Conservation (phyloP, 2,329 filamentous ascomycete species). For the Sarocladium kiliense region DNA sequence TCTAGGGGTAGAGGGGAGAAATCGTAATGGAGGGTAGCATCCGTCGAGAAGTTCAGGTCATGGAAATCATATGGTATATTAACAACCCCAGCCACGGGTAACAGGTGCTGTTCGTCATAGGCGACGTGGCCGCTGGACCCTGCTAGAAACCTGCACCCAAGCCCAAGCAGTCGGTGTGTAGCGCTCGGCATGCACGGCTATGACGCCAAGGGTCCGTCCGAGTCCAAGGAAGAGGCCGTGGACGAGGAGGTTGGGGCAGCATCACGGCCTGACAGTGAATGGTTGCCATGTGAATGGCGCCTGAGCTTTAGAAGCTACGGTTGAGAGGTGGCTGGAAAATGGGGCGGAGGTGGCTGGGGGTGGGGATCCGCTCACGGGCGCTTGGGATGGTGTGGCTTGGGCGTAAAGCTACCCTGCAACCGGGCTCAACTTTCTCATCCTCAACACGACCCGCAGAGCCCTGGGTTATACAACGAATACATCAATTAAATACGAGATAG, state of each 20-base stretch:
- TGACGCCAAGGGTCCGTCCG: conserved; percentile 3
- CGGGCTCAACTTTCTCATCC: no score
- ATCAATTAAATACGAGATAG: no score
- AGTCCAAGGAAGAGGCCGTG: background rate
- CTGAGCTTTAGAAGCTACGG: background rate
- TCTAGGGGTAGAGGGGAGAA: background rate
- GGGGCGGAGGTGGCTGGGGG: background rate
- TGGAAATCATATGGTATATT: background rate
- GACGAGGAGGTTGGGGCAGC: conserved; percentile 1
- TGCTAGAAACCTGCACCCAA: background rate
- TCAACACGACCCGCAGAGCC: no score
- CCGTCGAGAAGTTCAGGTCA: background rate
- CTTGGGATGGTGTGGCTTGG: background rate
- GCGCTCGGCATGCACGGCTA: background rate
- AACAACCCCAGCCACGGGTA: background rate
- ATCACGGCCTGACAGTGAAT: conserved; percentile 7
- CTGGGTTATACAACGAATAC: no score
- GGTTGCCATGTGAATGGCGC: background rate
- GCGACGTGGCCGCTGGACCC: background rate
- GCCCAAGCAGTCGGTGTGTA: background rate
- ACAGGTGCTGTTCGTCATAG: background rate
- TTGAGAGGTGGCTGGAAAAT: conserved; percentile 1
- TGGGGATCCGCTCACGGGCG: background rate
- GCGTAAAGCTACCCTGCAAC: background rate
- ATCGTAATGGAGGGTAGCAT: background rate